Evolutionary conservation across 1,284 basidiomycete genomes (phyloP), one percentile per base, ranked within the genome.

Genomic region (Sanghuangporus sanghuang): DNA sequence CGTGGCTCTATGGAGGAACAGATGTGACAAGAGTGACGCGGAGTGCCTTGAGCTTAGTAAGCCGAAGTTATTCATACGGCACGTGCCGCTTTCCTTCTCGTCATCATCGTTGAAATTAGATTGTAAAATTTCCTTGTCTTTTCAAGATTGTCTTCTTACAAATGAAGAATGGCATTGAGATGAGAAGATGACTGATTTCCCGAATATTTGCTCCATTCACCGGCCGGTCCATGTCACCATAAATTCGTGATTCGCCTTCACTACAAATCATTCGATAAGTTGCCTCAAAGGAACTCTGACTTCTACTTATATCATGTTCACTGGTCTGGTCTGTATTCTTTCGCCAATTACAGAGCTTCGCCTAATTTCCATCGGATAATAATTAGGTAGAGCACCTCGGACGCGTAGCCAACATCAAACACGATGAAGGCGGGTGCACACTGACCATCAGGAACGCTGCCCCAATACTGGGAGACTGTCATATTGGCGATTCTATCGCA

Each of bases 401-500:
- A 61, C 86, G 81, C 1, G 85, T 96, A 57, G 78, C 81, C 18
- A 76, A 79, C 64, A 85, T 94, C 69, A 76, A 77, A 32, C 77
- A 78, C 32, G 89, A 92, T 70, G 76, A 76, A 8, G 86, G 86
- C 23, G 95, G 95, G 35, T 96, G 92, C 77, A 90, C 89, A 9
- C 82, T 98, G 59, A 90, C 86, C n/a, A 90, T 98, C 72, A 79
- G 83, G 21, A 76, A 93, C 62, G 81, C 89, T 2, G 85, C 81
- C 0, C 79, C 85, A 7, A 92, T 99, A 69, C 81, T 99, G 11
- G 84, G 74, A n/a, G 96, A 99, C 75, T 97, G 95, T 76, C 86
- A 90, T 68, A 82, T 96, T 62, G 96, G 97, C 11, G 97, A 99
- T 77, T 96, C 93, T 56, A 98, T 99, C 67, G 91, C 93, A 55